These are phyloP conservation scores for Solanum microdontum DNA, from an alignment of 257 asterid genomes.

Conservation along the genomic window DNA sequence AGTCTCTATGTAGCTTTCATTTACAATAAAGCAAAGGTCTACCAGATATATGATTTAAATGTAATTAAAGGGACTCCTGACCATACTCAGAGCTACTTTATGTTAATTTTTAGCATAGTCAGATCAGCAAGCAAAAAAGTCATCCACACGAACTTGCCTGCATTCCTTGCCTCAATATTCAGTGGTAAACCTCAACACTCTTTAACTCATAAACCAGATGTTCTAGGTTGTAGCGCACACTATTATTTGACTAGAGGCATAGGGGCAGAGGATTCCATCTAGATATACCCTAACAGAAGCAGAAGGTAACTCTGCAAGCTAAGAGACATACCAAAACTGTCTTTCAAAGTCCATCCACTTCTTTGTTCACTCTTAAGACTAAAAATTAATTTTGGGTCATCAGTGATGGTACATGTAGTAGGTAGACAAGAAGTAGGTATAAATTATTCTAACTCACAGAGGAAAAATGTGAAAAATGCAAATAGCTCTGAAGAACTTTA, in stretches of 20 bases:
- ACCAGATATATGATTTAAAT: background rate
- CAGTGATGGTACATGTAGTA: background rate
- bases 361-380: background rate
- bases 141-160: background rate
- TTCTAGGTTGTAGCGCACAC: background rate
- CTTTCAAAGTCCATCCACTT: background rate
- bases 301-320: background rate
- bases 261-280: background rate
- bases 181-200: background rate
- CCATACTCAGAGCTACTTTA: background rate
- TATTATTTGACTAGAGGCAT: background rate
- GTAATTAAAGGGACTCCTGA: background rate
- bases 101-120: background rate
- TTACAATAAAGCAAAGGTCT: background rate
- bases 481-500: constrained; percentile 6
- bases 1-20: background rate
- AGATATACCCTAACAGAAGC: background rate
- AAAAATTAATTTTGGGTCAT: background rate
- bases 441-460: background rate
- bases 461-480: background rate
- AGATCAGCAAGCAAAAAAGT: background rate
- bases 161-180: background rate
- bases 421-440: background rate
- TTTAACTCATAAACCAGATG: background rate
- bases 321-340: background rate